Evolutionary conservation across 208 protist species (phyloP).

Genomic region (Acanthamoeba healyi): DNA sequence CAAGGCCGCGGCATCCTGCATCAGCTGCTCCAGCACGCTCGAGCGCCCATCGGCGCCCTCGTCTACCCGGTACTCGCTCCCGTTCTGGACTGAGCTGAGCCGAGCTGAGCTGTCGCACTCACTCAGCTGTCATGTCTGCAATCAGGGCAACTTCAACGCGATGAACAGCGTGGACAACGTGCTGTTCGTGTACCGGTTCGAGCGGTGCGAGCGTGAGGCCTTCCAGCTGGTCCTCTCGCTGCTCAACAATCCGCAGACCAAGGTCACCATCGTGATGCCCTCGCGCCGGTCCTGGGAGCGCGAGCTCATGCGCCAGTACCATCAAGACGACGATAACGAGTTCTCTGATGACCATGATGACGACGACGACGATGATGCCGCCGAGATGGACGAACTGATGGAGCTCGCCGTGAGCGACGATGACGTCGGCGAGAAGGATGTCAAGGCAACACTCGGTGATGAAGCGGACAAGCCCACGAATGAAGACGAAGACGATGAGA

Average conservation of each 20-base stretch:
- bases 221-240: slow-evolving; percentile 26
- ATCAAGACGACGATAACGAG: neutral
- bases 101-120: neutral
- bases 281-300: slow-evolving; percentile 2
- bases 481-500: neutral
- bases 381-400: neutral
- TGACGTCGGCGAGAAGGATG: neutral
- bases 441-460: too few species aligned
- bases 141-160: slow-evolving; percentile 31
- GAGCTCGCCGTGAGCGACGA: neutral
- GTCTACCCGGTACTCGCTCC: neutral
- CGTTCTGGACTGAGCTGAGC: neutral
- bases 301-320: neutral
- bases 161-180: slow-evolving; percentile 20
- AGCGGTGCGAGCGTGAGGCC: slow-evolving; percentile 21
- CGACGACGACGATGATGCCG: neutral
- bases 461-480: neutral
- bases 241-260: neutral
- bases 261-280: neutral
- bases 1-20: slow-evolving; percentile 32
- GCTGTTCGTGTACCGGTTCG: slow-evolving; percentile 17
- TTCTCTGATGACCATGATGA: neutral
- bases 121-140: neutral
- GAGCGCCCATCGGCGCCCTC: slow-evolving; percentile 7
- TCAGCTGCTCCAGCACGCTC: slow-evolving; percentile 6